These are phyloP conservation scores for Aureobasidium sp. DNA, from an alignment of 2,329 filamentous ascomycete genomes.

Conservation along the genomic window DNA sequence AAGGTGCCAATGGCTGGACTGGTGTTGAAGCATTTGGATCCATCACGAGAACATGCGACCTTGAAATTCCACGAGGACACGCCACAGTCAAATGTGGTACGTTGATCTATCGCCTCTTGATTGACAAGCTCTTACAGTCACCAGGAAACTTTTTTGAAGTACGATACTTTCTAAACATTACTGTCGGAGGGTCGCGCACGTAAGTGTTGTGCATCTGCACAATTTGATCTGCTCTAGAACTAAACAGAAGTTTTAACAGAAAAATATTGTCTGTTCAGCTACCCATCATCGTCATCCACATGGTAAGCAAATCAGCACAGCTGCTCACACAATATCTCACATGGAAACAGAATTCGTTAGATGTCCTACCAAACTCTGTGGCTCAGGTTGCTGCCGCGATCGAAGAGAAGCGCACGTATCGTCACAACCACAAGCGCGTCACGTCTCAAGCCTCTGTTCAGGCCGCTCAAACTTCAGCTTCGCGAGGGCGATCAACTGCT, in stretches of 20 bases:
- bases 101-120: constrained; percentile 17
- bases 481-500: background rate
- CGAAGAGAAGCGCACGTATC: constrained; percentile 39
- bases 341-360: constrained; percentile 41
- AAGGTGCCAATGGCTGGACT: constrained; percentile 39
- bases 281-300: constrained; percentile 51
- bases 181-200: constrained; percentile 40
- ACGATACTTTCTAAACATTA: constrained; percentile 48
- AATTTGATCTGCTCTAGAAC: constrained; percentile 19
- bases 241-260: constrained; percentile 21
- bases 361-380: constrained; percentile 49
- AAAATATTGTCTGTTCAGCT: constrained; percentile 48
- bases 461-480: background rate
- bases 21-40: constrained; percentile 41
- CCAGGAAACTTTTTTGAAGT: constrained; percentile 51
- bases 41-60: constrained; percentile 43
- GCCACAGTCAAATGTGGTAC: constrained; percentile 45
- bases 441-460: background rate
- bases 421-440: constrained; percentile 2
- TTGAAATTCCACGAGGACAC: constrained; percentile 45
- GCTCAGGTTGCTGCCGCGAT: constrained; percentile 51
- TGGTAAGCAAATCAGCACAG: constrained; percentile 29
- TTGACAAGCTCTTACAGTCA: constrained; percentile 14
- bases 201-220: constrained; percentile 20
- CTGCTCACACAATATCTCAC: constrained; percentile 19